Evolutionary conservation across 148 eudicot species (phyloP), one percentile per base, ranked within the genome.

Genomic region (Spergularia marina): DNA sequence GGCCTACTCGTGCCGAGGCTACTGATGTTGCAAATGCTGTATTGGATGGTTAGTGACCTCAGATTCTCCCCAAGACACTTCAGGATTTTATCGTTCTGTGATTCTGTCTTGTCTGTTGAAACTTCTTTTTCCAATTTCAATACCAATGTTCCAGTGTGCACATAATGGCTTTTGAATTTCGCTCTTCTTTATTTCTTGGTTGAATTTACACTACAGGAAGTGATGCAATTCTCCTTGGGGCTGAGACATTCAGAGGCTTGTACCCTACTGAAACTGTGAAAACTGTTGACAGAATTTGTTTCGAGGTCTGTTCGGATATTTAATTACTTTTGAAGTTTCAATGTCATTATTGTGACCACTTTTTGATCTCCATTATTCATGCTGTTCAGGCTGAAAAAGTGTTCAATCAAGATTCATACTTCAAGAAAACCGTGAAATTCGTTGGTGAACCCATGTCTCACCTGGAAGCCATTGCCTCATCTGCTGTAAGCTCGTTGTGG

Each of bases 1-100:
- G 98, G 61, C 98, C 98, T 67, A 94, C 98, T 79, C 96, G 98
- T 80, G 98, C 98, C n/a, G 97, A 91, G 86, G 98, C 97, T 65
- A 94, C 98, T 79, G 98, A 94, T 87, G 98, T 94, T 70, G 98
- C 98, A 72, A 94, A 94, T 84, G 98, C 97, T 78, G 95, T 94
- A 25, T 79, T 94, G 79, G 98, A 94, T 81, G 98, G 98, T 94
- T 53, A 70, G 84, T 79, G 21, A 60, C 13, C 36, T 52, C 25
- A 17, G 18, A 21, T 53, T 59, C 21, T n/a, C 53, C 17, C 6
- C 12, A 14, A 14, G 9, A 62, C 36, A 7, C 15, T 65, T 49
- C 34, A 61, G 61, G 40, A 75, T 17, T 75, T 75, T 51, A 30
- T 66, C 8, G 7, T 14, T 70, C 51, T 40, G 49, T 40, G 3